These are phyloP conservation scores for Hypoxylon sp. DNA, from an alignment of 2,329 filamentous ascomycete genomes.

Conservation along the genomic window DNA sequence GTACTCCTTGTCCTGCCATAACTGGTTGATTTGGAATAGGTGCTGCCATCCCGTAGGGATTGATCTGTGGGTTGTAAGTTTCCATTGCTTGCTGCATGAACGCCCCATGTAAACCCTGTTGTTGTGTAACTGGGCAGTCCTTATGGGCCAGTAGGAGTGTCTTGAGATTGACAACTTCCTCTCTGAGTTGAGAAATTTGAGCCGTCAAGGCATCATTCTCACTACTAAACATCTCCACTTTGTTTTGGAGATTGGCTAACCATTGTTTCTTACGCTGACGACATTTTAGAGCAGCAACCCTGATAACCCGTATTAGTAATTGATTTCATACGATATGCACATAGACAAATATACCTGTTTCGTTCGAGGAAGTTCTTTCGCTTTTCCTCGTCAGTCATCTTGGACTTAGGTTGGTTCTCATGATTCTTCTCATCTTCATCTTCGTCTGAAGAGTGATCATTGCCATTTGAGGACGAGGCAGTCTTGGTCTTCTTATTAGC, in stretches of 20 bases:
- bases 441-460: constrained; percentile 66
- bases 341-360: constrained; percentile 77
- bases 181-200: constrained; percentile 85
- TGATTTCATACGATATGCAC: neutral
- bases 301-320: constrained; percentile 57
- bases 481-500: constrained; percentile 79
- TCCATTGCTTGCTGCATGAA: constrained; percentile 70
- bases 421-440: constrained; percentile 65
- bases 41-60: constrained; percentile 70
- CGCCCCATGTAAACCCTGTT: constrained; percentile 77
- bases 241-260: constrained; percentile 92
- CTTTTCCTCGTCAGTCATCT: constrained; percentile 99
- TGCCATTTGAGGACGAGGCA: constrained; percentile 53
- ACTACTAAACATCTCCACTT: constrained; percentile 91
- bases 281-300: constrained; percentile 96
- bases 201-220: constrained; percentile 91
- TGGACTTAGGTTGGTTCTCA: constrained; percentile 72
- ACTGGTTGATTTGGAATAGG: constrained; percentile 66
- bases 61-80: constrained; percentile 68
- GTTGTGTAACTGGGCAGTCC: constrained; percentile 92
- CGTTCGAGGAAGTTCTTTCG: constrained; percentile 97
- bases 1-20: constrained; percentile 67
- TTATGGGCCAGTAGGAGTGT: constrained; percentile 94
- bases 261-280: constrained; percentile 99
- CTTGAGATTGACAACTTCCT: constrained; percentile 96